Base-by-base conservation (phyloP, 2,329 filamentous ascomycete species). In the Furcasterigmium sp. region DNA sequence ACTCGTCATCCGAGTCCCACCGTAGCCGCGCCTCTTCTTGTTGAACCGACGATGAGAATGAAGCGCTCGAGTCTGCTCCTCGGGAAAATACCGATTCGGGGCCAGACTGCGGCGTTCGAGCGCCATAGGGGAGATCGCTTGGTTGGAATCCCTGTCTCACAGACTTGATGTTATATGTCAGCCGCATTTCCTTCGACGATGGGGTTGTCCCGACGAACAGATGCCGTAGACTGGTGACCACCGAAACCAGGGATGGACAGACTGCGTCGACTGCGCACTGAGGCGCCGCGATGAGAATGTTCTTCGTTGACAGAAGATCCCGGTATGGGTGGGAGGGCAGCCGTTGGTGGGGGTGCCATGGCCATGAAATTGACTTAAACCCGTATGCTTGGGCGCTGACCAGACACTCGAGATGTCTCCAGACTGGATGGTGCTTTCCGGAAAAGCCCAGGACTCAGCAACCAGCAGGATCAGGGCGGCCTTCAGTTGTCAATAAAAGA, bases 1-100 rank as follows among this genome's bases (percentile, higher is more conserved):
- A 61, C 38, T 68, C 65, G 6, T 58, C 56, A 4, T 68, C 64
- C 0, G 65, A 60, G 43, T 68, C 60, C 65, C 65, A 68, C 21
- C 62, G 58, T 8, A 59, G 50, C 41, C 65, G 65, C 13, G 65
- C 62, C 37, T 67, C 64, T 47, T 67, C 64, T 28, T 66, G 63
- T 10, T 51, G 46, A 8, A 67, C 50, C 0, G 60, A 63, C 2
- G 63, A 67, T 2, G 55, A 56, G 36, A 65, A 63, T 2, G 63
- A 66, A 6, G 53, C 50, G 44, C 54, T 61, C 11, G 62, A 64
- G 38, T 64, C 56, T 42, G 53, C 49, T 20, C 57, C 56, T 4
- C 60, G 54, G 15, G 61, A 60, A 6, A 56, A 53, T 56, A 58
- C 63, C 7, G 61, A 64, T 3, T 46, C 50, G 9, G 60, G 55